phyloP scores from a whole-genome alignment of 805 yeast genomes.

The Monosporozyma yasuniensis region DNA sequence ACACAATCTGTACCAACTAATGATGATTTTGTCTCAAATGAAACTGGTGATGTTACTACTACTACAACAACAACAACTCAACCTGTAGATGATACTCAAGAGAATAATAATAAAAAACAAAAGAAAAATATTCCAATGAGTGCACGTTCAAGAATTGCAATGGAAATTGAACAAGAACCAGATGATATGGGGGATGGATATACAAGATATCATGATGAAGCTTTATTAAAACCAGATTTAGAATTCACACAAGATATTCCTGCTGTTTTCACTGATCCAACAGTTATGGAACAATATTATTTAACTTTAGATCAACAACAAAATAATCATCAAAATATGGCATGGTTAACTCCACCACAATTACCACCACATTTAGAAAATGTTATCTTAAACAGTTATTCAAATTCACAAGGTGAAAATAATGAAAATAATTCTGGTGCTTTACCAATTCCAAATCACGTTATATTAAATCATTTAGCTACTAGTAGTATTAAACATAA shows the following conservation, averaged over 20 bases:
- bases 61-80: constrained; percentile 3
- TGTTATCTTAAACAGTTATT: constrained; percentile 75
- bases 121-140: constrained; percentile 17
- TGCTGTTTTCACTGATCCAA: constrained; percentile 75
- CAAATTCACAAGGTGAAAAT: constrained; percentile 24
- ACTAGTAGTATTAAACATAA: constrained; percentile 91
- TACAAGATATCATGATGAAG: constrained; percentile 63
- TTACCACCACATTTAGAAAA: constrained; percentile 94
- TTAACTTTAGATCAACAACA: constrained; percentile 65
- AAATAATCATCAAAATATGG: constrained; percentile 47
- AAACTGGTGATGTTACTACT: background rate
- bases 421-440: constrained; percentile 78
- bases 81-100: background rate
- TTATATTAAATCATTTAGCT: constrained; percentile 88
- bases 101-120: constrained; percentile 2
- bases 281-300: constrained; percentile 81
- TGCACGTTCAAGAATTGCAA: constrained; percentile 45
- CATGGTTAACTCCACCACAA: constrained; percentile 82
- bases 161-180: constrained; percentile 31
- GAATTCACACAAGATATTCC: constrained; percentile 63
- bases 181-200: constrained; percentile 79
- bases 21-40: constrained; percentile 1
- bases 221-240: constrained; percentile 21
- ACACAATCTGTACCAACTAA: constrained; percentile 23
- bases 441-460: constrained; percentile 89